Evolutionary conservation across 805 yeast species (phyloP), one percentile per base, ranked within the genome.

Genomic region (Pichia kluyveri): DNA sequence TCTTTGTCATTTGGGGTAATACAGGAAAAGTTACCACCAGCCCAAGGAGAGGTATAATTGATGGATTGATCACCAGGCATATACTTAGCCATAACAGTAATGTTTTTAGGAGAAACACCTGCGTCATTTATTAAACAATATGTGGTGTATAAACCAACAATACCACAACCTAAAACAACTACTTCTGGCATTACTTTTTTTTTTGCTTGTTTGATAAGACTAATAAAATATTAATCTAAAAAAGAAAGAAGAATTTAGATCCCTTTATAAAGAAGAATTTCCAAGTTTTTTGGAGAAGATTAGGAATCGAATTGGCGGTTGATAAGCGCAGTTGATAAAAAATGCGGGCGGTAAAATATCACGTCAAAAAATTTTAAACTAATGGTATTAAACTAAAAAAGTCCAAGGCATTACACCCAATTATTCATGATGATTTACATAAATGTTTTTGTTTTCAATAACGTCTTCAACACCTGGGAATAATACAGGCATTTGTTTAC

Each of bases 31-130:
- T 79, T 78, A 8, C 80, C 83, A 27, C 83, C 83, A 0, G 95
- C 95, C 76, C 83, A 83, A 0, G 95, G 95, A 0, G 90, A 83
- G 1, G 95, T 80, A 62, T 82, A 86, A 44, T 76, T 70, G 49
- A 77, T 76, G 5, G 88, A 79, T 54, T 79, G 83, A 58, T 86
- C 95, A 5, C 95, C 95, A 3, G 95, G 95, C 38, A 82, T 62
- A 55, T 73, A 76, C 57, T 83, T 77, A 8, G 86, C 91, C 18
- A 82, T 55, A 2, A 86, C 73, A 5, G 77, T 70, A 51, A 86
- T 74, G 7, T 74, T 64, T 1, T 59, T 47, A 1, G 75, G 69
- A 0, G 59, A 48, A 10, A 72, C 65, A 3, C 70, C 69, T 11
- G 65, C 66, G 14, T 69, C 63, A 27, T 71, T 69, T 34, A 78